These are phyloP conservation scores for Brassica nigra DNA, from an alignment of 345 rosid genomes.

Conservation along the genomic window DNA sequence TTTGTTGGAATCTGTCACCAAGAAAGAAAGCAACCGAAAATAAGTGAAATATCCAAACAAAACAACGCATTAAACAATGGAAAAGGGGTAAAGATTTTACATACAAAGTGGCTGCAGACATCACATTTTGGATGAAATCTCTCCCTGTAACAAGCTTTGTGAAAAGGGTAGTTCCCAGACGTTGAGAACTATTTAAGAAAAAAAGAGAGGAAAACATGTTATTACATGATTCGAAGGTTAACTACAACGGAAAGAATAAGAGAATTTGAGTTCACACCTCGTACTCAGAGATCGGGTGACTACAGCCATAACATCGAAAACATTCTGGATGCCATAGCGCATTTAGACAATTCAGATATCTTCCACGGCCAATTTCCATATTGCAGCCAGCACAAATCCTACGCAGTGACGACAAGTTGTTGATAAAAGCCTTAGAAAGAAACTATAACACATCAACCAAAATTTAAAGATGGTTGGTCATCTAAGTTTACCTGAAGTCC, in stretches of 20 bases:
- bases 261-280: conserved; percentile 68
- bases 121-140: conserved; percentile 93
- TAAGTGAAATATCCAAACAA: conserved; percentile 21
- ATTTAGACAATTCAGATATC: conserved; percentile 77
- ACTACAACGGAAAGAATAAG: conserved; percentile 7
- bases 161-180: conserved; percentile 82
- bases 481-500: conserved; percentile 69
- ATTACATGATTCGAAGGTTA: background rate
- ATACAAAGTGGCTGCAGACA: conserved; percentile 85
- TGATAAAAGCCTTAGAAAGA: background rate
- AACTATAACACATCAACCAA: background rate
- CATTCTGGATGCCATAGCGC: conserved; percentile 96
- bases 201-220: conserved; percentile 14
- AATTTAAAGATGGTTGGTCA: background rate
- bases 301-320: conserved; percentile 82
- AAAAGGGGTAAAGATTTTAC: conserved; percentile 36
- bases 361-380: conserved; percentile 85
- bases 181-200: conserved; percentile 62
- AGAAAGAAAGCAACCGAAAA: conserved; percentile 28
- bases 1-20: conserved; percentile 89
- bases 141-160: conserved; percentile 87
- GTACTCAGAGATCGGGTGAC: conserved; percentile 76
- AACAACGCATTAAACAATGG: background rate
- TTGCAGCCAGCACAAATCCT: conserved; percentile 97
- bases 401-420: conserved; percentile 31